Evolutionary conservation across 179 eudicot genomes (phyloP), one percentile per base, ranked within the genome.

Genomic region (Silene noctiflora): DNA sequence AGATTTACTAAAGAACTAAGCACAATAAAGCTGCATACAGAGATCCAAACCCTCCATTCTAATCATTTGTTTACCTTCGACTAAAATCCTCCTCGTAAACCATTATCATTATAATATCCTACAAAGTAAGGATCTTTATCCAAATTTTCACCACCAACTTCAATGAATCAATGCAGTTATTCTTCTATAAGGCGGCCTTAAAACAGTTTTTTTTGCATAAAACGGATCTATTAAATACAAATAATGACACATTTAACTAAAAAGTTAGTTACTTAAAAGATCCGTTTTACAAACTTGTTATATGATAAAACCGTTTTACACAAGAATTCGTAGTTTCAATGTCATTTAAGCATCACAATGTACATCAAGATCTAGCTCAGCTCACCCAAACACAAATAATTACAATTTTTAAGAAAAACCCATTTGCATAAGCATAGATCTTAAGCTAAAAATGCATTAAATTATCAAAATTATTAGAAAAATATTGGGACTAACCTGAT

Each of bases 401-500:
- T 62, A 3, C 4, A 63, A 67, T 24, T 64, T 46, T 1, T 66
- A 22, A 8, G n/a, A 53, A 66, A 44, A 31, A 24, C 75, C 11
- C 74, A 81, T 35, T 1, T 69, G 17, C 73, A 75, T 4, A 60
- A 48, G 1, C 9, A 25, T 58, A 71, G 75, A 82, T 72, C 79
- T 71, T 31, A 33, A 68, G 31, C 71, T 2, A 72, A 73, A 22
- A 72, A 65, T 46, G 51, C 33, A 24, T 25, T 24, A 62, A 12
- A 46, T 1, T 5, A 53, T 19, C 16, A 59, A 27, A 0, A 58
- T 0, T 4, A 24, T 48, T 3, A 55, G 62, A 21, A 74, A 59
- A 67, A 66, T 22, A 75, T 61, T 39, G 21, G 69, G n/a, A 78
- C 82, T 21, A 31, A 82, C 85, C 85, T 82, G 77, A 33, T 1